Evolutionary conservation across 140 eudicot species (phyloP).

Genomic region (Senecio squalidus): DNA sequence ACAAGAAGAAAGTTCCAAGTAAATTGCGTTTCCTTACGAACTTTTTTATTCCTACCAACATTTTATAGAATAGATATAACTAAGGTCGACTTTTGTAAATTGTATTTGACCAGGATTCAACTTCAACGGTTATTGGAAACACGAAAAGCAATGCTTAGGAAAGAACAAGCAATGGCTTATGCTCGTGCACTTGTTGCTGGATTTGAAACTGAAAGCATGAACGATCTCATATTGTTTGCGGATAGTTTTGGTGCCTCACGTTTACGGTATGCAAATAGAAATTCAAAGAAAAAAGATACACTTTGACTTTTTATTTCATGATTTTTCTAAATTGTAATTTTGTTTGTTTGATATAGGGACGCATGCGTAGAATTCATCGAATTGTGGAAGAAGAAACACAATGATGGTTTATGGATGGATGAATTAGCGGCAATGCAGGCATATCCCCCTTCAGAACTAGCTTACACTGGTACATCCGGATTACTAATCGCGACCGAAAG

Average conservation of each 20-base stretch:
- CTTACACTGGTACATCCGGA: conserved; percentile 75
- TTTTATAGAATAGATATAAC: conserved; percentile 7
- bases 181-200: conserved; percentile 99
- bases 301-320: neutral
- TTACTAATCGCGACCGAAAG: conserved; percentile 66
- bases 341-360: conserved; percentile 39
- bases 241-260: conserved; percentile 95
- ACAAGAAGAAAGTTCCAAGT: conserved; percentile 84
- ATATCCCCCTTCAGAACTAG: conserved; percentile 50
- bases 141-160: conserved; percentile 83
- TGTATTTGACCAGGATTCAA: conserved; percentile 46
- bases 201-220: conserved; percentile 69
- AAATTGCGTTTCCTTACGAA: conserved; percentile 22
- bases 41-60: conserved; percentile 1
- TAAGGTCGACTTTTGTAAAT: conserved; percentile 28
- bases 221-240: conserved; percentile 68
- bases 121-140: conserved; percentile 89
- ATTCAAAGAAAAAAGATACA: conserved; percentile 3
- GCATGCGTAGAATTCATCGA: conserved; percentile 86
- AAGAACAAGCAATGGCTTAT: conserved; percentile 99
- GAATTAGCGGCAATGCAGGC: conserved; percentile 97
- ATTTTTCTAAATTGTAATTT: neutral
- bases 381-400: conserved; percentile 72
- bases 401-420: conserved; percentile 87
- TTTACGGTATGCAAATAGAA: conserved; percentile 45